Evolutionary conservation across 1,284 basidiomycete species (phyloP).

Genomic region (Ustilago shanxiensis): DNA sequence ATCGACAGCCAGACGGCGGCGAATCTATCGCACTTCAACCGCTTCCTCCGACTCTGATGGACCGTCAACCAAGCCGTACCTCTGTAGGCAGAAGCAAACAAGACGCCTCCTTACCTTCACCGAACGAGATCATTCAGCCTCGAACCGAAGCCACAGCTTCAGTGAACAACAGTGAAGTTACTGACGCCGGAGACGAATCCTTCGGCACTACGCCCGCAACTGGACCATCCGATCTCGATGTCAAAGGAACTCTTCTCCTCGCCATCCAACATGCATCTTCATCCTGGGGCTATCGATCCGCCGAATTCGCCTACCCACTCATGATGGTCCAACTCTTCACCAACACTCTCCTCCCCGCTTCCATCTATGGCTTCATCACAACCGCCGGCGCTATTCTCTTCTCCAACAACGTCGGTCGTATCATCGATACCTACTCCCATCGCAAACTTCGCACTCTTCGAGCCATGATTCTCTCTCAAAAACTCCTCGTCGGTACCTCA

Average conservation of each 20-base stretch:
- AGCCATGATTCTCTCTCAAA: conserved; percentile 72
- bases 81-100: background rate
- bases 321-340: conserved; percentile 74
- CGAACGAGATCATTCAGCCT: background rate
- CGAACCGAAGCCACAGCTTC: background rate
- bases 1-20: background rate
- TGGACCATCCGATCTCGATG: conserved; percentile 34
- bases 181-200: conserved; percentile 2
- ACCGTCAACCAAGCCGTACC: conserved; percentile 17
- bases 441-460: conserved; percentile 72
- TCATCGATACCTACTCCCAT: conserved; percentile 72
- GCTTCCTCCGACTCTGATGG: background rate
- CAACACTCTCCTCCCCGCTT: conserved; percentile 74
- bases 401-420: conserved; percentile 72
- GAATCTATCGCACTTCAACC: conserved; percentile 22
- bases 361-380: conserved; percentile 73
- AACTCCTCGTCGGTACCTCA: conserved; percentile 71
- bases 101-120: no score
- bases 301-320: conserved; percentile 73
- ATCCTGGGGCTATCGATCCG: conserved; percentile 72
- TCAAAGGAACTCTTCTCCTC: conserved; percentile 45
- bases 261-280: conserved; percentile 65
- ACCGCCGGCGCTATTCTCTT: conserved; percentile 71
- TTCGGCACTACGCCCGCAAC: conserved; percentile 28
- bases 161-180: background rate